phyloP scores from a whole-genome alignment of 2,329 filamentous ascomycete genomes.

The Thelonectria olida region DNA sequence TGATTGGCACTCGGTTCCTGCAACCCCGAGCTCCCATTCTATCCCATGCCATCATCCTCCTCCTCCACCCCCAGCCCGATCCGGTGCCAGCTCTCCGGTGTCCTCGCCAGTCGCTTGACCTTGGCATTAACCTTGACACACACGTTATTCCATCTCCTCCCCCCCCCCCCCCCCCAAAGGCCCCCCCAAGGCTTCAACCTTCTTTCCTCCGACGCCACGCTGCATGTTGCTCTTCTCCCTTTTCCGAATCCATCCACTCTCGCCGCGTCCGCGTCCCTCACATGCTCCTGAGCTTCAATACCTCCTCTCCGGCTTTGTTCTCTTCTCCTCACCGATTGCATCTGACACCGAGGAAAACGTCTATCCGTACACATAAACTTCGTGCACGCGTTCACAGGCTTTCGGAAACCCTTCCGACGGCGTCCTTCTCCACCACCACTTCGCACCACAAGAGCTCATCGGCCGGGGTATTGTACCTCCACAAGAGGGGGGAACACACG shows the following conservation, averaged over 20 bases:
- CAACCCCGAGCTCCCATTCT: conserved; percentile 28
- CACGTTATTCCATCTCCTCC: conserved; percentile 17
- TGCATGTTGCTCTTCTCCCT: neutral
- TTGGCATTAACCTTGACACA: conserved; percentile 27
- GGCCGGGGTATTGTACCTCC: conserved; percentile 19
- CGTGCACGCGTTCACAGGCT: neutral
- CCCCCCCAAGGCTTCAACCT: conserved; percentile 8
- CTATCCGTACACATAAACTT: neutral
- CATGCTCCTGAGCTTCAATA: conserved; percentile 4
- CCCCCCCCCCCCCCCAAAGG: conserved; percentile 21
- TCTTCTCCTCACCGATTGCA: conserved; percentile 7
- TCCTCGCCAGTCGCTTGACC: conserved; percentile 20
- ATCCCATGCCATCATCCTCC: conserved; percentile 18
- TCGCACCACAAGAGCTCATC: conserved; percentile 18
- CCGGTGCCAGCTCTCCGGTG: conserved; percentile 37
- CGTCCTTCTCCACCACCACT: conserved; percentile 17
- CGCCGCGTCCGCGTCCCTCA: neutral
- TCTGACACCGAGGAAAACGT: conserved; percentile 15
- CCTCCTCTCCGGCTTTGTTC: neutral
- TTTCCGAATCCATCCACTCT: neutral
- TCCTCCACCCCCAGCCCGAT: conserved; percentile 23
- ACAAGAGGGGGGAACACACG: conserved; percentile 31
- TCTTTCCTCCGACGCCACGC: neutral
- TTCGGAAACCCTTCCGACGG: conserved; percentile 29
- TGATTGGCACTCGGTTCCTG: conserved; percentile 23